Evolutionary conservation across 306 rosid species (phyloP).

Genomic region (Vicia faba): DNA sequence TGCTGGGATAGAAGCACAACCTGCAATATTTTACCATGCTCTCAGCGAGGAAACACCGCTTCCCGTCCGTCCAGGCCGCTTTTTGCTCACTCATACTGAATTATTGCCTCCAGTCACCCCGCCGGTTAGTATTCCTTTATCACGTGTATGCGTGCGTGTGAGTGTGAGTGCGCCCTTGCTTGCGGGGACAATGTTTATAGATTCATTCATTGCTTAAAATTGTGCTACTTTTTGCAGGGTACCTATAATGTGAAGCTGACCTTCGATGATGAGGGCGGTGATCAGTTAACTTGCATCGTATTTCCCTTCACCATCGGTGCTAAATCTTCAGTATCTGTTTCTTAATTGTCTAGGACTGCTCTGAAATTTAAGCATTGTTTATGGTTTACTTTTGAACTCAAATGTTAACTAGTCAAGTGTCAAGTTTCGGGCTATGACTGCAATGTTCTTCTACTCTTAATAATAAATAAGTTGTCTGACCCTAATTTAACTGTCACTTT

Average conservation of each 20-base stretch:
- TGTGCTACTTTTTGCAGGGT: slow-evolving; percentile 55
- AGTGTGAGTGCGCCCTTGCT: too few species aligned
- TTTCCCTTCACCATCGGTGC: slow-evolving; percentile 67
- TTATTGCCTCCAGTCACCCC: slow-evolving; percentile 69
- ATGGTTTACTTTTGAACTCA: slow-evolving; percentile 1
- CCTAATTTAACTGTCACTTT: background rate
- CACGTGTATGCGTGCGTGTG: background rate
- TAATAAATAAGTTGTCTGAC: slow-evolving; percentile 10
- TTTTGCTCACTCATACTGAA: slow-evolving; percentile 70
- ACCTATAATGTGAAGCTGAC: slow-evolving; percentile 63
- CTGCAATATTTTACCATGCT: slow-evolving; percentile 42
- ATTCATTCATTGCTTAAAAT: background rate
- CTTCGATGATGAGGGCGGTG: slow-evolving; percentile 36
- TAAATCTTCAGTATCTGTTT: slow-evolving; percentile 41
- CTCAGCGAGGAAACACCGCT: slow-evolving; percentile 61
- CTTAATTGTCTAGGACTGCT: slow-evolving; percentile 32
- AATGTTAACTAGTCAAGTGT: slow-evolving; percentile 16
- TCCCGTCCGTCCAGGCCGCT: slow-evolving; percentile 66
- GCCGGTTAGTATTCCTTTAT: slow-evolving; percentile 54
- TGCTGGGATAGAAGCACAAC: slow-evolving; percentile 43
- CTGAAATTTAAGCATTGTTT: slow-evolving; percentile 11
- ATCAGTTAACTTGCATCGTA: slow-evolving; percentile 57
- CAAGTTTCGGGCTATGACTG: slow-evolving; percentile 1
- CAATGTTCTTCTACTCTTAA: background rate
- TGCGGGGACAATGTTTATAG: too few species aligned